phyloP scores from a whole-genome alignment of 768 basidiomycete species.

The Lentinula sp. region DNA sequence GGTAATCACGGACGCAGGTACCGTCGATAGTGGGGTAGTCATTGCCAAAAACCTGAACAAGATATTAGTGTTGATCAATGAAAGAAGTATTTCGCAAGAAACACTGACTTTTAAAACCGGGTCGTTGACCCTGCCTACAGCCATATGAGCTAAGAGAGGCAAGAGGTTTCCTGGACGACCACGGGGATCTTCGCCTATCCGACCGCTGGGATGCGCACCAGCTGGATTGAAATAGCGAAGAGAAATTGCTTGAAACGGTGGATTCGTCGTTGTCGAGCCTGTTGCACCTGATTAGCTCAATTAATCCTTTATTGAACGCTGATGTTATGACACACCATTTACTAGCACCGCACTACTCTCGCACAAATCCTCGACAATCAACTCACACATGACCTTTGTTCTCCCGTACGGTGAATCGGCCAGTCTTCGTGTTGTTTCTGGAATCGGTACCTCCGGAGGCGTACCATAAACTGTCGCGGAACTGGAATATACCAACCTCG shows the following conservation, averaged over 20 bases:
- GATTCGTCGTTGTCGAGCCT: constrained; percentile 67
- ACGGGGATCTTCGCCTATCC: constrained; percentile 93
- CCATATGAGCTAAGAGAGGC: constrained; percentile 92
- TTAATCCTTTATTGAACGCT: background rate
- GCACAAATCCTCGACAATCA: constrained; percentile 83
- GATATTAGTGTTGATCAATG: constrained; percentile 14
- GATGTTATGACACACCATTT: constrained; percentile 41
- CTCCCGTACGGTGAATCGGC: constrained; percentile 93
- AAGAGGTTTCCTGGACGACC: constrained; percentile 94
- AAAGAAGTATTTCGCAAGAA: background rate
- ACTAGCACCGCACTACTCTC: background rate
- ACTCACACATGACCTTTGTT: constrained; percentile 95
- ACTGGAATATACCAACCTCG: constrained; percentile 92
- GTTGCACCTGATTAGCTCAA: background rate
- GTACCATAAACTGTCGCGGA: constrained; percentile 98
- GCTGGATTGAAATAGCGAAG: constrained; percentile 99
- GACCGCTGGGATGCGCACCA: constrained; percentile 95
- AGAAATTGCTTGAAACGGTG: constrained; percentile 75
- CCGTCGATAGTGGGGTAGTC: constrained; percentile 97
- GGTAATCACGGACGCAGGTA: constrained; percentile 95
- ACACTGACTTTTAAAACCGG: constrained; percentile 28
- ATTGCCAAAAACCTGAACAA: constrained; percentile 86
- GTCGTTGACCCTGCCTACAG: constrained; percentile 78
- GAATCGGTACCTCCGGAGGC: constrained; percentile 88
- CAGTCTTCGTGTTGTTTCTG: constrained; percentile 80